These are phyloP conservation scores for Pinguiococcus pyrenoidosus DNA, from an alignment of 108 stramenopile genomes.

Conservation along the genomic window DNA sequence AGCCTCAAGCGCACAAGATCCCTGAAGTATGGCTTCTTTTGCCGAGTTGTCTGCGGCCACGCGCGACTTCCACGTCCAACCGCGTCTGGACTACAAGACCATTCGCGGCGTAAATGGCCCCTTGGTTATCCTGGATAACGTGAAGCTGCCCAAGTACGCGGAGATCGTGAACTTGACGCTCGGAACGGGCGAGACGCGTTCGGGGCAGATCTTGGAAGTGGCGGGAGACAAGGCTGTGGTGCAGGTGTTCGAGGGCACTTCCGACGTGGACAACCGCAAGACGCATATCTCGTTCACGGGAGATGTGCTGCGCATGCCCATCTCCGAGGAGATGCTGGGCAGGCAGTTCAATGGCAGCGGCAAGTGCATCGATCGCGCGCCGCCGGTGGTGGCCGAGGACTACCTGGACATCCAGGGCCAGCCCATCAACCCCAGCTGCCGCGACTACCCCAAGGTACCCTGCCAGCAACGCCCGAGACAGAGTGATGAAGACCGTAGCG, in stretches of 20 bases:
- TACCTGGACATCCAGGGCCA: conserved; percentile 98
- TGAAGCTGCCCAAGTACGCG: conserved; percentile 93
- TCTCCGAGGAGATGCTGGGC: conserved; percentile 92
- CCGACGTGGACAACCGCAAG: conserved; percentile 96
- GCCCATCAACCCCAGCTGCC: conserved; percentile 97
- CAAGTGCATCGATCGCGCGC: conserved; percentile 91
- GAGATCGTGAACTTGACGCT: conserved; percentile 96
- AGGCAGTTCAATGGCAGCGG: conserved; percentile 96
- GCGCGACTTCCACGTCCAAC: conserved; percentile 31
- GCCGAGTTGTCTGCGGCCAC: no score
- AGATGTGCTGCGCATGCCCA: conserved; percentile 95
- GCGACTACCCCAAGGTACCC: conserved; percentile 99
- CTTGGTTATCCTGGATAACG: conserved; percentile 96
- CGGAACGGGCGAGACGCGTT: conserved; percentile 79
- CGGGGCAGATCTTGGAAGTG: conserved; percentile 85
- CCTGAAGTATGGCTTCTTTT: no score
- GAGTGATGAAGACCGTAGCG: no score
- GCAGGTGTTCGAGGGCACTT: conserved; percentile 98
- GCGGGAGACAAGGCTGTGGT: conserved; percentile 91
- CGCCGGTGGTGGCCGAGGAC: conserved; percentile 96
- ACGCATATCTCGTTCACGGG: conserved; percentile 95
- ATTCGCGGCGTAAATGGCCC: conserved; percentile 98
- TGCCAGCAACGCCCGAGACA: no score
- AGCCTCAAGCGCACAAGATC: no score
- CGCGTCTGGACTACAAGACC: conserved; percentile 55